A percentile compares a stretch with the other conserved stretches of the same genome.
Evolutionary conservation across 805 yeast genomes (phyloP).

Genomic region (Vanderwaltozyma yarrowii): DNA sequence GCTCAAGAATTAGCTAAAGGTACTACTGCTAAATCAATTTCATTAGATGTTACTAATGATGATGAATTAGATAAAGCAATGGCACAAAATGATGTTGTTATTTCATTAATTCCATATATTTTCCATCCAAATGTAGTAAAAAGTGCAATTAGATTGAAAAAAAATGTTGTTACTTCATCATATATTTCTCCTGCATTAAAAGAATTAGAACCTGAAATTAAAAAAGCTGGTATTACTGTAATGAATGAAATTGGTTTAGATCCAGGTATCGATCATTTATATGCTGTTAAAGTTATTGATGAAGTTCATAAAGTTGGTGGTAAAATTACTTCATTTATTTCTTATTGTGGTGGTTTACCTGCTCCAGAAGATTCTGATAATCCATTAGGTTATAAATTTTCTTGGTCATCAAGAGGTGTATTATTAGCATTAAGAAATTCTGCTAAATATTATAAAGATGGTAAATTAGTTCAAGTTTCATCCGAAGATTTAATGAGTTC

Average conservation of each 20-base stretch:
- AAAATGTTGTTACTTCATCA: conserved; percentile 91
- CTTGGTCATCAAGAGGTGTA: conserved; percentile 99
- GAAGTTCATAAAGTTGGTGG: conserved; percentile 91
- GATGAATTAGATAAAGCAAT: conserved; percentile 71
- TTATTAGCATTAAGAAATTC: conserved; percentile 88
- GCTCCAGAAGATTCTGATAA: conserved; percentile 97
- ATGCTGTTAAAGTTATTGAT: conserved; percentile 95
- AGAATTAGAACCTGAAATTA: conserved; percentile 77
- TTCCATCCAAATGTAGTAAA: conserved; percentile 89
- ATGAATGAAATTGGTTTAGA: conserved; percentile 99
- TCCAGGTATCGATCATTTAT: conserved; percentile 97
- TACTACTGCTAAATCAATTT: conserved; percentile 64
- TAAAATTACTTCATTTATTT: conserved; percentile 84
- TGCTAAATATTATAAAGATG: conserved; percentile 83
- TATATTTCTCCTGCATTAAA: conserved; percentile 87
- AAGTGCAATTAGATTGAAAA: conserved; percentile 83
- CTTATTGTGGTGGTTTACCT: conserved; percentile 98
- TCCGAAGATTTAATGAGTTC: conserved; percentile 92
- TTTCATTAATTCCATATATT: conserved; percentile 93
- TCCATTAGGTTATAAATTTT: conserved; percentile 97
- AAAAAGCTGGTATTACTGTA: conserved; percentile 91
- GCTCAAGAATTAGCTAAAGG: conserved; percentile 89
- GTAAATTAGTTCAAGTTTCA: conserved; percentile 64
- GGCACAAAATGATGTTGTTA: conserved; percentile 69
- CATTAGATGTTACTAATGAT: conserved; percentile 79